Conservation (phyloP, 2,329 filamentous ascomycete genomes). For the Colletotrichum camelliae region DNA sequence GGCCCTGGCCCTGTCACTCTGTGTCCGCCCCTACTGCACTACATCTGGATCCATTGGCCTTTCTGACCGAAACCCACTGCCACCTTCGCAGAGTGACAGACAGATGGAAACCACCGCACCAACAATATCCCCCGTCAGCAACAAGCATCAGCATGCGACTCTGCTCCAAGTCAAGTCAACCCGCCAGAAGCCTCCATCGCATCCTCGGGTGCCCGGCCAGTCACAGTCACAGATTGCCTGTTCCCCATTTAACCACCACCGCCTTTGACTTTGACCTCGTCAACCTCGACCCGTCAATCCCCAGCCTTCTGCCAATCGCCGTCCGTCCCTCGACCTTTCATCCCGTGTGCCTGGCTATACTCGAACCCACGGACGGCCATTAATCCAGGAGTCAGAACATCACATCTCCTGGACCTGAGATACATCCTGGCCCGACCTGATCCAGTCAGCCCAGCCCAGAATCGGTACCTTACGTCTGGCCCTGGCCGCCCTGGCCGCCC, state of each 20-base stretch:
- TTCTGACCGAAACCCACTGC: not conserved
- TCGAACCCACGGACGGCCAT: not conserved
- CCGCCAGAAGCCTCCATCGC: not conserved
- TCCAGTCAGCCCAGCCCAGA: not conserved
- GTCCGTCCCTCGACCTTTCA: not conserved
- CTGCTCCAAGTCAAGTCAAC: not conserved
- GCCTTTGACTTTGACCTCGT: constrained; percentile 10
- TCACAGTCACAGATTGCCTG: not conserved
- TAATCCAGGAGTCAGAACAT: not conserved
- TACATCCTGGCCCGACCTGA: not conserved
- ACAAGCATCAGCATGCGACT: not conserved
- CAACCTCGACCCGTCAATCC: constrained; percentile 2
- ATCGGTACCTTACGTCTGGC: constrained; percentile 20
- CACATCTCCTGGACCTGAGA: not conserved
- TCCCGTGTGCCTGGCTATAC: constrained; percentile 15
- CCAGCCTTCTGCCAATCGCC: constrained; percentile 8
- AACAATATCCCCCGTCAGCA: not conserved
- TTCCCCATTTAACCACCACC: not conserved
- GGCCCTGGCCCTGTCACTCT: not conserved
- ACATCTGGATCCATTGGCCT: not conserved
- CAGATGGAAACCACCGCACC: not conserved
- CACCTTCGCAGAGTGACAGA: not conserved
- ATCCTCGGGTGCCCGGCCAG: not conserved
- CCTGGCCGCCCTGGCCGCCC: constrained; percentile 5
- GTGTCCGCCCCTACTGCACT: not conserved